phyloP scores from a whole-genome alignment of 306 rosid species.

The Pyrus pyrifolia region DNA sequence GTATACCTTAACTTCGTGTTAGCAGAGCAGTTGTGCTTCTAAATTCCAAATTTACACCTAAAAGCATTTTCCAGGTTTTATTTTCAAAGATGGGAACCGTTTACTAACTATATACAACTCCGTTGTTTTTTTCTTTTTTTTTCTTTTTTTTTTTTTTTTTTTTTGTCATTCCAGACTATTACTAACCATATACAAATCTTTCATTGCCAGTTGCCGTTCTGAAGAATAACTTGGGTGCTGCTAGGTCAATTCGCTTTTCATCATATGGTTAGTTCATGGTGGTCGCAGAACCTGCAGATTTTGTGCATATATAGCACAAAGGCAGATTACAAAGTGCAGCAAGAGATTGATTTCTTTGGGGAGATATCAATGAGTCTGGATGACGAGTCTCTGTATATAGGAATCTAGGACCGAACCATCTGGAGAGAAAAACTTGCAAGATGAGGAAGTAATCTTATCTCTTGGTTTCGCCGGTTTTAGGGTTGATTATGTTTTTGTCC shows the following conservation, averaged over 20 bases:
- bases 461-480: too few species aligned
- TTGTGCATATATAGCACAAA: conserved; percentile 69
- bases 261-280: conserved; percentile 67
- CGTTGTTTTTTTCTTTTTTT: background rate
- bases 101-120: background rate
- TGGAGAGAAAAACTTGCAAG: too few species aligned
- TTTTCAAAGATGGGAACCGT: background rate
- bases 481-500: too few species aligned
- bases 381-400: too few species aligned
- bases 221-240: conserved; percentile 68
- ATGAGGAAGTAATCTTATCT: too few species aligned
- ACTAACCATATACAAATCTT: conserved; percentile 40
- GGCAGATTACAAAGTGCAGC: conserved; percentile 34
- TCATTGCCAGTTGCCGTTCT: conserved; percentile 50
- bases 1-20: background rate
- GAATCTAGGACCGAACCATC: too few species aligned
- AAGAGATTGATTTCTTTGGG: too few species aligned
- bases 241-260: conserved; percentile 72
- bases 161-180: conserved; percentile 42
- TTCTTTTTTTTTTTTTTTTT: background rate
- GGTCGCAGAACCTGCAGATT: conserved; percentile 80
- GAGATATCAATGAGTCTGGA: too few species aligned
- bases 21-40: background rate
- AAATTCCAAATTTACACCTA: background rate
- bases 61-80: background rate